Percentiles rank a stretch among this genome's conserved stretches.
phyloP scores from a whole-genome alignment of 2,329 filamentous ascomycete species.

The Rutstroemia sp. region DNA sequence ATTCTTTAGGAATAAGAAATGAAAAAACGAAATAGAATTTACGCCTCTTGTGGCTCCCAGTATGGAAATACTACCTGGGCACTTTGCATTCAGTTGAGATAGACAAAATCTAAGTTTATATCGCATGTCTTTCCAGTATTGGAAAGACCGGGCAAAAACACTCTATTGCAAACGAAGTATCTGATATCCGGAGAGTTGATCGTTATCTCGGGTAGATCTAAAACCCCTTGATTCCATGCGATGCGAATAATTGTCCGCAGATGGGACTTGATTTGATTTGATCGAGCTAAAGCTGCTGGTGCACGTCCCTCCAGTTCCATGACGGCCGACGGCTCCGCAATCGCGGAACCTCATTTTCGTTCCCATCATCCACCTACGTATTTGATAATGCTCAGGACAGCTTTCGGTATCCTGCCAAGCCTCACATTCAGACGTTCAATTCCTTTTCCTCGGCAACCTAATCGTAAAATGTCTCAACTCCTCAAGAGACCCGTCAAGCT shows the following conservation, averaged over 20 bases:
- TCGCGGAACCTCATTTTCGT: not conserved
- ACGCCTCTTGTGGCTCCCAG: not conserved
- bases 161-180: too few relatives aligned
- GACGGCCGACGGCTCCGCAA: not conserved
- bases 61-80: not conserved
- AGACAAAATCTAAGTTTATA: not conserved
- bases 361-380: not conserved
- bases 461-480: constrained; percentile 32
- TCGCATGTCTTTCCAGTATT: not conserved
- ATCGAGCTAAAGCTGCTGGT: not conserved
- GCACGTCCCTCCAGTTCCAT: constrained; percentile 1
- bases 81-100: not conserved
- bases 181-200: too few relatives aligned
- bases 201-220: too few relatives aligned
- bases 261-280: not conserved
- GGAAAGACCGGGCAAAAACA: too few relatives aligned
- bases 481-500: constrained; percentile 74
- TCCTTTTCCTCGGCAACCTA: constrained; percentile 6
- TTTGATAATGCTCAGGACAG: constrained; percentile 1
- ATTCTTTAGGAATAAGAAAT: not conserved
- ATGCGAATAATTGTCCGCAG: not conserved
- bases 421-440: constrained; percentile 7
- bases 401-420: not conserved
- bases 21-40: not conserved
- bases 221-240: not conserved